Conservation (phyloP, 1,139 yeast genomes). For the Taiozyma sp. region DNA sequence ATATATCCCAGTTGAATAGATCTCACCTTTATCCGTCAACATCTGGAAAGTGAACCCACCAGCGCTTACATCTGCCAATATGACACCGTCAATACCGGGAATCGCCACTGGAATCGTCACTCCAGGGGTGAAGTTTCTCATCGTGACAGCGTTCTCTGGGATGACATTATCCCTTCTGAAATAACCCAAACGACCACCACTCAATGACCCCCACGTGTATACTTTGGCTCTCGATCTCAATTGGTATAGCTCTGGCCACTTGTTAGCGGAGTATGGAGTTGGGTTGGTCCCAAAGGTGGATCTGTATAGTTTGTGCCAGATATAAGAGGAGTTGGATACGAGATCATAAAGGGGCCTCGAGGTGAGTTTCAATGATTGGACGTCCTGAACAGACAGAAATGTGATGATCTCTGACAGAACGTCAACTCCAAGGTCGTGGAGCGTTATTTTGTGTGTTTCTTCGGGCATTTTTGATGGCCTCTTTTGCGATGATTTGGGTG, state of each 20-base stretch:
- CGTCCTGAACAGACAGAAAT: constrained; percentile 39
- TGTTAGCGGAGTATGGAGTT: constrained; percentile 25
- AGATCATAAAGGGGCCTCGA: constrained; percentile 28
- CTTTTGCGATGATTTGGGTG: neutral
- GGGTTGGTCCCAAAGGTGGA: constrained; percentile 43
- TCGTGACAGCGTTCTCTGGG: constrained; percentile 18
- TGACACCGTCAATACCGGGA: constrained; percentile 28
- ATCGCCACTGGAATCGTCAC: constrained; percentile 40
- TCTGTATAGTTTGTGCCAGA: constrained; percentile 43
- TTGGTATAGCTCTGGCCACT: constrained; percentile 49
- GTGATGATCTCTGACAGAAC: constrained; percentile 27
- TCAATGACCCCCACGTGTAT: constrained; percentile 60
- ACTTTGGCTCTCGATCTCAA: constrained; percentile 39
- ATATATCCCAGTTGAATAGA: constrained; percentile 50
- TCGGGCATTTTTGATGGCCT: neutral
- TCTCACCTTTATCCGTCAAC: constrained; percentile 45
- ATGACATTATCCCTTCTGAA: constrained; percentile 23
- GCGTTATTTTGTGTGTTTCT: neutral
- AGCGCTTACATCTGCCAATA: constrained; percentile 49
- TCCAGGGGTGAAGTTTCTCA: constrained; percentile 27
- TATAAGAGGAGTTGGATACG: constrained; percentile 32
- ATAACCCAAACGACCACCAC: constrained; percentile 54
- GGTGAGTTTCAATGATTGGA: constrained; percentile 40
- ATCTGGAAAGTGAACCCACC: constrained; percentile 69
- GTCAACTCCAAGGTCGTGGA: neutral